phyloP scores from a whole-genome alignment of 176 grass and related monocot species.

The Puccinellia tenuiflora region DNA sequence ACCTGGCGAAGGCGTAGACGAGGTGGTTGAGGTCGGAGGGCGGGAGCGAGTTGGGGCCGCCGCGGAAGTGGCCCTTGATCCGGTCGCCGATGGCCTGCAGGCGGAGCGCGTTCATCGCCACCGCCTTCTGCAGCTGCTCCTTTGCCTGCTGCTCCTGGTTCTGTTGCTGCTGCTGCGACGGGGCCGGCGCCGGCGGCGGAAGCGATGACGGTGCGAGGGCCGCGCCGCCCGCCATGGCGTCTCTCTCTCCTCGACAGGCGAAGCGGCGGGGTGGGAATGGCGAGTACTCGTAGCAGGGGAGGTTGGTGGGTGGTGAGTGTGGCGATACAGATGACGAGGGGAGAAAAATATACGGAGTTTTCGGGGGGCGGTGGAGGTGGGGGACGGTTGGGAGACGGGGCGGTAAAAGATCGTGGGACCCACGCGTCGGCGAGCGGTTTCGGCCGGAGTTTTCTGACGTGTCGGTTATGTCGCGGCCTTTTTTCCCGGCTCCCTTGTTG shows the following conservation, averaged over 20 bases:
- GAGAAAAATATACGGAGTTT: background rate
- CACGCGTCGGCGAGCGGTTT: background rate
- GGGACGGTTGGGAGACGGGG: background rate
- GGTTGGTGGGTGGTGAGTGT: background rate
- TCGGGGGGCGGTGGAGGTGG: background rate
- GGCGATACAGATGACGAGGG: background rate
- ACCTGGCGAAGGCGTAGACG: constrained; percentile 41
- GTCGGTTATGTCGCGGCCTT: background rate
- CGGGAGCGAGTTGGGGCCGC: background rate
- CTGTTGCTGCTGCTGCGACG: background rate
- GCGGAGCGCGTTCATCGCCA: constrained; percentile 7
- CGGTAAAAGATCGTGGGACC: background rate
- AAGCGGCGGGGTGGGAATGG: background rate
- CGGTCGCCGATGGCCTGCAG: constrained; percentile 31
- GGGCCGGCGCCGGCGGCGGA: background rate
- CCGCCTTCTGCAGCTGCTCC: constrained; percentile 22
- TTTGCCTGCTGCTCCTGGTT: background rate
- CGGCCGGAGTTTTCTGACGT: background rate
- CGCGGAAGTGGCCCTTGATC: constrained; percentile 14
- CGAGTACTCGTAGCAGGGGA: background rate
- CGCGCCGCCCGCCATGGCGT: background rate
- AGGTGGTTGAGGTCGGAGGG: constrained; percentile 24
- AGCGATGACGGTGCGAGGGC: background rate
- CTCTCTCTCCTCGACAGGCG: background rate
- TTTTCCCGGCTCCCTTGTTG: background rate